phyloP scores from a whole-genome alignment of 2,329 filamentous ascomycete genomes.

The Verticillium klebahnii region DNA sequence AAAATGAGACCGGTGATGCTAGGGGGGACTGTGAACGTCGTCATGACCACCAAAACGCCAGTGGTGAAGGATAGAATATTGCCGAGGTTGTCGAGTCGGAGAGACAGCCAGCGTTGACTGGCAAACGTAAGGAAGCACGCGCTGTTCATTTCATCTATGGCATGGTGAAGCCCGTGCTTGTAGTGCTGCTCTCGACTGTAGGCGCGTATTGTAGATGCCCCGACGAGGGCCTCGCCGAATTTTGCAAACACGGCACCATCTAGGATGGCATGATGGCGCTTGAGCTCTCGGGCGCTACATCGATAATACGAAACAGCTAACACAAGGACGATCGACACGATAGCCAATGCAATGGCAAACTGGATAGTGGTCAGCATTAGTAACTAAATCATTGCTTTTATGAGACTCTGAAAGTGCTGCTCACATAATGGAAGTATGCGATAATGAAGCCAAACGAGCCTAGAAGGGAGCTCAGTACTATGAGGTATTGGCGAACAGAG shows the following conservation, averaged over 20 bases:
- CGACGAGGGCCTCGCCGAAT: constrained; percentile 83
- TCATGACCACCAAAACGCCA: constrained; percentile 87
- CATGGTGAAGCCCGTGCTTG: constrained; percentile 58
- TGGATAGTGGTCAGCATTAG: not conserved
- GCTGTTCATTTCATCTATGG: constrained; percentile 87
- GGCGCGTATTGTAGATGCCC: constrained; percentile 80
- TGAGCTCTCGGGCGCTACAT: constrained; percentile 86
- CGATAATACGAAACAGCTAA: constrained; percentile 85
- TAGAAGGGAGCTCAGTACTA: constrained; percentile 77
- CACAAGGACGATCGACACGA: constrained; percentile 71
- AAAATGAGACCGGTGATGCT: constrained; percentile 84
- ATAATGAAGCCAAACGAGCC: constrained; percentile 88
- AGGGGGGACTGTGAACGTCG: constrained; percentile 77
- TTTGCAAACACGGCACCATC: constrained; percentile 85
- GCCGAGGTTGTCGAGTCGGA: constrained; percentile 80
- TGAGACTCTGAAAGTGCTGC: not conserved
- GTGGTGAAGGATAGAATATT: constrained; percentile 84
- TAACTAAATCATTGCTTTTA: not conserved
- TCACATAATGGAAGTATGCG: constrained; percentile 82
- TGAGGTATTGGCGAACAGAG: constrained; percentile 85
- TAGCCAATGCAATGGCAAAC: constrained; percentile 61
- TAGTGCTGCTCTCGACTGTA: constrained; percentile 84
- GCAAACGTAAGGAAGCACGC: constrained; percentile 95
- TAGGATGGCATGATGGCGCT: constrained; percentile 86
- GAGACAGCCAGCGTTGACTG: constrained; percentile 89